Evolutionary conservation across 345 rosid genomes (phyloP).

Genomic region (Microcos paniculata): DNA sequence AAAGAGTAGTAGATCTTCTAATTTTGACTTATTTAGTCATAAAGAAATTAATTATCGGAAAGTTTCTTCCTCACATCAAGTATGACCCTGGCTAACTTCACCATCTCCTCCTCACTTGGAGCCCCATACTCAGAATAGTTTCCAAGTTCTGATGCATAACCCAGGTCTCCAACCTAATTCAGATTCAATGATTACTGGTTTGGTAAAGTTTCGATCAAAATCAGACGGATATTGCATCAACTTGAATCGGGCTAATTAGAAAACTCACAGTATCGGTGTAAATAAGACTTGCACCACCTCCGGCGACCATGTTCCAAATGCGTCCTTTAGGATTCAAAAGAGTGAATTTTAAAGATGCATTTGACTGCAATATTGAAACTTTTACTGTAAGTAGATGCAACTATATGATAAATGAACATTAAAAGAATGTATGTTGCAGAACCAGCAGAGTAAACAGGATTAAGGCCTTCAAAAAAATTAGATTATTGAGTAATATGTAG

Average conservation of each 20-base stretch:
- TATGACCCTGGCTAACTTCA: constrained; percentile 91
- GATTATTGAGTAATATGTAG: not conserved
- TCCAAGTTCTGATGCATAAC: constrained; percentile 88
- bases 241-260: not conserved
- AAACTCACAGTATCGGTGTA: constrained; percentile 83
- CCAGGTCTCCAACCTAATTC: constrained; percentile 86
- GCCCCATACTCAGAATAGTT: constrained; percentile 97
- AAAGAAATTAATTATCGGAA: not conserved
- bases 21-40: not conserved
- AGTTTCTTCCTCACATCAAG: constrained; percentile 53
- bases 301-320: constrained; percentile 97
- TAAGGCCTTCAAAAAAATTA: not conserved
- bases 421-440: not conserved
- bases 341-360: constrained; percentile 90
- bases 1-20: not conserved
- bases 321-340: constrained; percentile 88
- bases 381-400: no score
- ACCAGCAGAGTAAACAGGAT: not conserved
- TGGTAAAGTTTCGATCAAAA: not conserved
- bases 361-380: constrained; percentile 50
- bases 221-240: not conserved
- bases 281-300: constrained; percentile 96
- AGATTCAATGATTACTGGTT: not conserved
- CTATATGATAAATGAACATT: no score
- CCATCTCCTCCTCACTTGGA: constrained; percentile 85